phyloP scores from a whole-genome alignment of 1,284 basidiomycete species.

The Trametes sp. region DNA sequence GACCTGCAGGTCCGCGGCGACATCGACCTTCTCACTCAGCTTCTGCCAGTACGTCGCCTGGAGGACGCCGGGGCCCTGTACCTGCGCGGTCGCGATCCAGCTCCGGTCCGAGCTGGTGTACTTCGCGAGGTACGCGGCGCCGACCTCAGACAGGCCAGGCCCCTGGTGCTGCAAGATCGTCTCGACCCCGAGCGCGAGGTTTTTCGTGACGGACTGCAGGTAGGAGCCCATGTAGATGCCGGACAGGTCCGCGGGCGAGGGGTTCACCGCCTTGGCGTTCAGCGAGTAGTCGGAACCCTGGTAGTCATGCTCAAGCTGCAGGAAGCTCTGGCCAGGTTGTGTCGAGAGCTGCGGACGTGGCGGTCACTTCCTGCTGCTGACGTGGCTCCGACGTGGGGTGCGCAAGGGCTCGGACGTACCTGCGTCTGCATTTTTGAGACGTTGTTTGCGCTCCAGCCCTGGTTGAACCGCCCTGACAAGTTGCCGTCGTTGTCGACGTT shows the following conservation, averaged over 20 bases:
- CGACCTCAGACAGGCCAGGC: conserved; percentile 77
- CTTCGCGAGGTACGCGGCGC: conserved; percentile 90
- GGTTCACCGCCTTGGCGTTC: conserved; percentile 94
- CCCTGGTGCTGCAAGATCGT: conserved; percentile 85
- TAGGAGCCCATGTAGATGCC: conserved; percentile 96
- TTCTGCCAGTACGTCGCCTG: conserved; percentile 98
- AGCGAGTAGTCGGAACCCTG: conserved; percentile 89
- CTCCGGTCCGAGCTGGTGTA: conserved; percentile 76
- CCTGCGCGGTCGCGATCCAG: conserved; percentile 94
- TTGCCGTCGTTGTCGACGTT: conserved; percentile 93
- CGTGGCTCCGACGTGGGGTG: neutral
- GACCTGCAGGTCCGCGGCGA: conserved; percentile 93
- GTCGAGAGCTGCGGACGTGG: conserved; percentile 59
- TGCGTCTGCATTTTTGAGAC: conserved; percentile 92
- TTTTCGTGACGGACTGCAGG: conserved; percentile 94
- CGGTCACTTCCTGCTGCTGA: conserved; percentile 25
- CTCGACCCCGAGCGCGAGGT: conserved; percentile 91
- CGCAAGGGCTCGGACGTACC: conserved; percentile 51
- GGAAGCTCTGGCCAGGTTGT: conserved; percentile 84
- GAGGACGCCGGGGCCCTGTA: conserved; percentile 88
- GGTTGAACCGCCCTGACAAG: conserved; percentile 90
- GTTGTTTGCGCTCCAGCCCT: conserved; percentile 83
- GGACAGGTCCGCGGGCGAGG: conserved; percentile 87
- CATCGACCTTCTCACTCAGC: conserved; percentile 96
- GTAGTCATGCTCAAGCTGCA: conserved; percentile 96